A percentile compares a stretch with the other conserved stretches of the same genome.
Evolutionary conservation across 225 moss, liverwort and hornwort genomes (phyloP).

Genomic region (Thuidium tamariscinum): DNA sequence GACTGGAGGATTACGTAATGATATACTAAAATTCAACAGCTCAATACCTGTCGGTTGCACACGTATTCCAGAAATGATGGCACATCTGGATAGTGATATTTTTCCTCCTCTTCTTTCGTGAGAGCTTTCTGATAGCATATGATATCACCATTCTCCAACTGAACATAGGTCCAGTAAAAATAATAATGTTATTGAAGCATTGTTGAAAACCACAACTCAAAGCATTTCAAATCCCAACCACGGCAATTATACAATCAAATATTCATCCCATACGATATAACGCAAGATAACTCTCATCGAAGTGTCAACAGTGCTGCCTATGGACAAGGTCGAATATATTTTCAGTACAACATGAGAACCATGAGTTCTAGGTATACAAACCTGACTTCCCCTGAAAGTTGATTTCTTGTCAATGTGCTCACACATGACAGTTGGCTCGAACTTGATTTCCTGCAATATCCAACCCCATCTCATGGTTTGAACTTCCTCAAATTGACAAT

Average conservation of each 20-base stretch:
- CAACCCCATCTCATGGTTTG: not conserved
- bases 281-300: not conserved
- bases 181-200: not conserved
- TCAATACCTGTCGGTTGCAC: conserved; percentile 60
- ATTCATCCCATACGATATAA: not conserved
- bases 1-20: not conserved
- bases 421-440: conserved; percentile 98
- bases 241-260: not conserved
- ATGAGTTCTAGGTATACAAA: not conserved
- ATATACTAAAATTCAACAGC: not conserved
- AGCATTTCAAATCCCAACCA: not conserved
- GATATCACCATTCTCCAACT: conserved; percentile 57
- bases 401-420: conserved; percentile 66
- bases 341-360: not conserved
- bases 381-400: conserved; percentile 49
- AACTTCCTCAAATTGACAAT: not conserved
- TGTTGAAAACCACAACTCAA: not conserved
- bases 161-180: not conserved
- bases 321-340: not conserved
- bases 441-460: conserved; percentile 86
- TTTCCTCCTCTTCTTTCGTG: conserved; percentile 30
- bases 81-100: conserved; percentile 42
- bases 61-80: conserved; percentile 52
- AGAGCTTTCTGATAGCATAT: conserved; percentile 48
- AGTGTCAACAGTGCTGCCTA: not conserved